Evolutionary conservation across 2,329 filamentous ascomycete species (phyloP), one percentile per base, ranked within the genome.

Genomic region (Microsporum ferrugineum): DNA sequence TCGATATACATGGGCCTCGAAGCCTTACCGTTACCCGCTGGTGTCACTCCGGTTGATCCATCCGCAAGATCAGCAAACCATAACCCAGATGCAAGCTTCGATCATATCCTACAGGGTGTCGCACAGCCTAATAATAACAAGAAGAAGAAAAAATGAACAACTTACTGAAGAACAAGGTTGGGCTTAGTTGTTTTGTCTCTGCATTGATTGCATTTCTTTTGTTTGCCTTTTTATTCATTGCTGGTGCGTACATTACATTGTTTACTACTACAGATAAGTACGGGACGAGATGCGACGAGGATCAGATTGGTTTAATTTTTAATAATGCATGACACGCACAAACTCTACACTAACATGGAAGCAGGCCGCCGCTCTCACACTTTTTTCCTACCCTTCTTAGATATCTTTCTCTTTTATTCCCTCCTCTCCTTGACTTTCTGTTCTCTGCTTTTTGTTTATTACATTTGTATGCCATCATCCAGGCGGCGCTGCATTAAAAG

Each of bases 41-140:
- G 75, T 5, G 73, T 77, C 57, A 70, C 71, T 5, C 75, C 76
- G 7, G 69, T 75, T 43, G 73, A 76, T 34, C 71, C 73, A 14
- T 71, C 72, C 3, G 65, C 71, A 27, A 69, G 75, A n/a, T 72
- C 75, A 1, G 67, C 72, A 7, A 75, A 72, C 58, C 70, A 71
- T 27, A 78, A 79, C 63, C 77, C 77, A 7, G 75, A 75, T 58
- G 75, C 78, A 71, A 79, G 76, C 59, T 79, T 79, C 63, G 77
- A 79, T 63, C 74, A 77, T 58, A 79, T 79, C 60, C 66, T 79
- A 57, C 74, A 71, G 61, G 72, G 73, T 53, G 72, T 76, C 56
- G 10, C 49, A 27, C 27, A 53, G 4, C 49, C 8, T 12, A 51
- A 23, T 23, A 23, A 23, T 23, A 23, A 23, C 17, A 23, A 51